Percentiles rank a stretch among this genome's conserved stretches.
phyloP scores from a whole-genome alignment of 1,139 yeast genomes.

The Suhomyces taliae region DNA sequence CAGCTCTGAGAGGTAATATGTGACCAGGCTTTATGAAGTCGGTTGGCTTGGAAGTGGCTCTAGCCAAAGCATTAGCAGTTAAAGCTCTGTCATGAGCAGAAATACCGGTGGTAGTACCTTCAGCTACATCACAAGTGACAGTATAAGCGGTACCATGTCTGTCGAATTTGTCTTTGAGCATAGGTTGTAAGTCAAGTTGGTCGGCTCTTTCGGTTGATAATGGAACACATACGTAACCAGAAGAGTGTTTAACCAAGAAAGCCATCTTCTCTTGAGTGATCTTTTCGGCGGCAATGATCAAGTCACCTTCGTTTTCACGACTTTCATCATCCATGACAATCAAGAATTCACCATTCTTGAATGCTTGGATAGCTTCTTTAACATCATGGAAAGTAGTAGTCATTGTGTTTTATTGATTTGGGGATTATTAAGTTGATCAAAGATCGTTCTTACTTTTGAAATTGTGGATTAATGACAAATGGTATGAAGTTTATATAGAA shows the following conservation, averaged over 20 bases:
- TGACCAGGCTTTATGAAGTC: slow-evolving; percentile 94
- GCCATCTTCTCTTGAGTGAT: slow-evolving; percentile 90
- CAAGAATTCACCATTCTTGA: slow-evolving; percentile 82
- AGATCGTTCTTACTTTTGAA: too few species aligned
- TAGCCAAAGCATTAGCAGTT: slow-evolving; percentile 74
- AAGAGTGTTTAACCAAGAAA: slow-evolving; percentile 81
- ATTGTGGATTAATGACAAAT: not conserved
- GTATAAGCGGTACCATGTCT: slow-evolving; percentile 98
- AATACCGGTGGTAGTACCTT: slow-evolving; percentile 96
- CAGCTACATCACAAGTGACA: slow-evolving; percentile 78
- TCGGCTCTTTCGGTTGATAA: slow-evolving; percentile 78
- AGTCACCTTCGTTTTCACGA: slow-evolving; percentile 97
- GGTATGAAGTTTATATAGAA: not conserved
- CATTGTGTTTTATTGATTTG: not conserved
- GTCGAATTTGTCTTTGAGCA: slow-evolving; percentile 68
- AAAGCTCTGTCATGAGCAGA: slow-evolving; percentile 92
- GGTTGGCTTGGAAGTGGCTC: slow-evolving; percentile 50
- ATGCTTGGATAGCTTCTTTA: slow-evolving; percentile 76
- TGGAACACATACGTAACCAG: slow-evolving; percentile 95
- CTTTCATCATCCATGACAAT: slow-evolving; percentile 95
- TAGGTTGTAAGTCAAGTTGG: slow-evolving; percentile 71
- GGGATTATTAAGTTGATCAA: too few species aligned
- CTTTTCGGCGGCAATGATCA: slow-evolving; percentile 85
- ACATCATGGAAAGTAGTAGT: slow-evolving; percentile 6
- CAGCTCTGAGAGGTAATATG: slow-evolving; percentile 87